Percentiles rank a stretch among this genome's conserved stretches.
phyloP scores from a whole-genome alignment of 768 basidiomycete genomes.

The Pholiota molesta region DNA sequence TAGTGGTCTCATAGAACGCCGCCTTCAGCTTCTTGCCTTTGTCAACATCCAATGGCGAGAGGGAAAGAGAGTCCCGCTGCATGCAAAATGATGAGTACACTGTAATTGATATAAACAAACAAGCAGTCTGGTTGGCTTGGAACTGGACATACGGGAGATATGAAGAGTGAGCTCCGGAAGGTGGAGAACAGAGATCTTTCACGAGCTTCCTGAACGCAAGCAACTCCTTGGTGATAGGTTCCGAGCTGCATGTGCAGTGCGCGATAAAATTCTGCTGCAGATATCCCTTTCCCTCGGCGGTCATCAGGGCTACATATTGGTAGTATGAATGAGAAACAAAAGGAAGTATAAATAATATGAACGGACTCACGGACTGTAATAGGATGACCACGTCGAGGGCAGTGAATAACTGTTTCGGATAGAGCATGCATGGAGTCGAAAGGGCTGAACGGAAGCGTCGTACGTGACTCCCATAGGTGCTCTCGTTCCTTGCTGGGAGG shows the following conservation, averaged over 20 bases:
- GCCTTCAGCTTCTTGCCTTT: conserved; percentile 11
- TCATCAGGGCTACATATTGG: conserved; percentile 40
- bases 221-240: conserved; percentile 32
- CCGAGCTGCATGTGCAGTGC: conserved; percentile 41
- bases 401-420: conserved; percentile 24
- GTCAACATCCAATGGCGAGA: conserved; percentile 5
- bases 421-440: conserved; percentile 18
- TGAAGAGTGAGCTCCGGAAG: conserved; percentile 1
- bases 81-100: neutral
- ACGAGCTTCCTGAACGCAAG: conserved; percentile 26
- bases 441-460: conserved; percentile 20
- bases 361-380: conserved; percentile 29
- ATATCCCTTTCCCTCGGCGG: conserved; percentile 46
- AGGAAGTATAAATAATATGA: neutral
- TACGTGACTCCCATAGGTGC: conserved; percentile 20
- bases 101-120: neutral
- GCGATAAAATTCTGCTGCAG: conserved; percentile 42
- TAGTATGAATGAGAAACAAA: no score
- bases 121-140: no score
- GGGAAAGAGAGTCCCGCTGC: conserved; percentile 21
- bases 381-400: conserved; percentile 29
- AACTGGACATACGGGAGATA: conserved; percentile 15
- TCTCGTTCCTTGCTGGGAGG: conserved; percentile 17
- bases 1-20: neutral
- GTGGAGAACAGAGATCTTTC: conserved; percentile 8